Conservation (phyloP, 495 filamentous ascomycete species). For the Staphylotrichum tortipilum region DNA sequence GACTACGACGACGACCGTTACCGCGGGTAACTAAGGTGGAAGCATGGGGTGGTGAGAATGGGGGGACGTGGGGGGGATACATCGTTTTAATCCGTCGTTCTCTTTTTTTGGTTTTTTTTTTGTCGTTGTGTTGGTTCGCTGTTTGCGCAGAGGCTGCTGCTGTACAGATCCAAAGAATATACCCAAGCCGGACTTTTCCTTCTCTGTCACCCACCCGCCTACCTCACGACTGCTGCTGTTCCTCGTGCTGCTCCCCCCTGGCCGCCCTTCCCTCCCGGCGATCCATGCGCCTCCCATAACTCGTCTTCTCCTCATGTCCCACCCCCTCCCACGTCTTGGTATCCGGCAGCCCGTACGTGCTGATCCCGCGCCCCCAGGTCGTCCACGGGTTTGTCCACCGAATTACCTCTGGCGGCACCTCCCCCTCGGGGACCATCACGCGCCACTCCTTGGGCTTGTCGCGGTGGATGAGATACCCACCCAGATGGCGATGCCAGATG, state of each 20-base stretch:
- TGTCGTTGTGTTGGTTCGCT: too few relatives aligned
- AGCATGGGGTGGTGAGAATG: neutral
- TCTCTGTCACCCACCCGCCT: neutral
- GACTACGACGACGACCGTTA: too few relatives aligned
- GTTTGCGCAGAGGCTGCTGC: too few relatives aligned
- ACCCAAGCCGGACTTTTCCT: slow-evolving; percentile 1
- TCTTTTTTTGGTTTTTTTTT: neutral
- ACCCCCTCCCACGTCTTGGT: slow-evolving; percentile 29
- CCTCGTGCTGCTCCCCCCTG: neutral
- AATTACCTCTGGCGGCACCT: slow-evolving; percentile 18
- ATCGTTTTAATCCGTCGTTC: slow-evolving; percentile 3
- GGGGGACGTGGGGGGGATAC: neutral
- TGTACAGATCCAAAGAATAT: slow-evolving; percentile 9
- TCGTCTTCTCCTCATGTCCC: slow-evolving; percentile 23
- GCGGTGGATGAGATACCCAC: slow-evolving; percentile 25
- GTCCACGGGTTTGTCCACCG: slow-evolving; percentile 28
- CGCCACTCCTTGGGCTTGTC: slow-evolving; percentile 28
- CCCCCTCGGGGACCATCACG: slow-evolving; percentile 9
- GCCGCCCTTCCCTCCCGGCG: slow-evolving; percentile 10
- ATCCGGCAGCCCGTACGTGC: slow-evolving; percentile 26
- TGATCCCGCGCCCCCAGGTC: slow-evolving; percentile 28
- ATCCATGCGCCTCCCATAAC: slow-evolving; percentile 18
- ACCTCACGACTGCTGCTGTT: slow-evolving; percentile 10
- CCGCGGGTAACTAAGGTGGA: neutral
- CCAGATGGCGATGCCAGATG: slow-evolving; percentile 24